Percentiles rank a stretch among this genome's conserved stretches.
phyloP scores from a whole-genome alignment of 768 basidiomycete species.

The Neoboletus magnificus region DNA sequence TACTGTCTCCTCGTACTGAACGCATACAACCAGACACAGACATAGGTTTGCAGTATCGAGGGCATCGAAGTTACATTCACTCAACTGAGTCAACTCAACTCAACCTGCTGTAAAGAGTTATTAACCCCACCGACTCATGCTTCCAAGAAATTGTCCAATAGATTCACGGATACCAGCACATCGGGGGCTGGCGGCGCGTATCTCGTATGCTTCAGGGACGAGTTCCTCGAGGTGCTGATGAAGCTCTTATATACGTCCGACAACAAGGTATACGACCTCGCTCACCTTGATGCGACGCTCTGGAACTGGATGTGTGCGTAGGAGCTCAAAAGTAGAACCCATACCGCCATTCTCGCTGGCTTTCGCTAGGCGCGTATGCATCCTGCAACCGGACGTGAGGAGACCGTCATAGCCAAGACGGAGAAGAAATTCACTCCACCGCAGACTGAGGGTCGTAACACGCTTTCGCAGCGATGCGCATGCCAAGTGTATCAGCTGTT shows the following conservation, averaged over 20 bases:
- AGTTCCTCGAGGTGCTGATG: conserved; percentile 48
- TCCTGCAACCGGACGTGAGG: conserved; percentile 37
- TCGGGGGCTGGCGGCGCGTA: conserved; percentile 52
- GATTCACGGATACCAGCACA: conserved; percentile 44
- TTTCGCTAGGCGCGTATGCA: conserved; percentile 66
- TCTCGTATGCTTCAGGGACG: conserved; percentile 55
- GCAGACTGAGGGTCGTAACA: conserved; percentile 84
- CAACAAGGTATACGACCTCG: not conserved
- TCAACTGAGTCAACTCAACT: too few relatives aligned
- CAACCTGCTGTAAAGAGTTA: not conserved
- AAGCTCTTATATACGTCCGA: not conserved
- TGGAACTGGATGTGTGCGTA: conserved; percentile 80
- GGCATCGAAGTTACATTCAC: not conserved
- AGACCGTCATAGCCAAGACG: not conserved
- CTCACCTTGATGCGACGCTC: conserved; percentile 68
- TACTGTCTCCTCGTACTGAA: not conserved
- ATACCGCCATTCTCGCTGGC: conserved; percentile 44
- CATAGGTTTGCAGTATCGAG: not conserved
- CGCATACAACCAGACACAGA: not conserved
- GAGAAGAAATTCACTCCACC: conserved; percentile 47
- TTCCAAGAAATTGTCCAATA: conserved; percentile 22
- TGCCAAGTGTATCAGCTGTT: conserved; percentile 81
- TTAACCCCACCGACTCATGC: conserved; percentile 15
- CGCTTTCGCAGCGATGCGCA: conserved; percentile 74
- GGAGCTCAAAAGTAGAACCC: conserved; percentile 48